phyloP scores from a whole-genome alignment of 2,329 filamentous ascomycete species.

The Aspergillus pseudoterreus region DNA sequence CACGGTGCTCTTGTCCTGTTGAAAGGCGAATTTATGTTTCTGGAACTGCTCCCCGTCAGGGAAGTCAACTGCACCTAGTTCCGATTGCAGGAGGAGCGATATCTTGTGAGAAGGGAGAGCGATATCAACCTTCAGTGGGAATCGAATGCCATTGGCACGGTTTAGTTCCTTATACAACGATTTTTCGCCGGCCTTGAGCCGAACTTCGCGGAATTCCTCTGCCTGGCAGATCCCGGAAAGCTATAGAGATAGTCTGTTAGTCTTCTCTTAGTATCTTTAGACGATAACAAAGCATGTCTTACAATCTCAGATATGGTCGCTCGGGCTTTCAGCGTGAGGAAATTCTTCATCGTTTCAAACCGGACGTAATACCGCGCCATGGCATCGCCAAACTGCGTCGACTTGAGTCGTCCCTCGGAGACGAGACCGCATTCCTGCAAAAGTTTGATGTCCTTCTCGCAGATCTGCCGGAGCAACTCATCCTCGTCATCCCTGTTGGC shows the following conservation, averaged over 20 bases:
- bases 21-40: slow-evolving; percentile 55
- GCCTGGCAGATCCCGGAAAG: slow-evolving; percentile 65
- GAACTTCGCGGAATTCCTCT: slow-evolving; percentile 67
- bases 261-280: neutral
- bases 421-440: slow-evolving; percentile 61
- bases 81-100: slow-evolving; percentile 71
- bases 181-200: slow-evolving; percentile 68
- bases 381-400: slow-evolving; percentile 69
- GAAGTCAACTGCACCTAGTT: slow-evolving; percentile 64
- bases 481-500: slow-evolving; percentile 52
- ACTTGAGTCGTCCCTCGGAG: slow-evolving; percentile 49
- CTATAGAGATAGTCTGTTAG: slow-evolving; percentile 40
- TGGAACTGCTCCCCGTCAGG: slow-evolving; percentile 56
- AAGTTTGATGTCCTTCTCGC: slow-evolving; percentile 63
- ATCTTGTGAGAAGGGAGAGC: slow-evolving; percentile 68
- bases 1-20: slow-evolving; percentile 59
- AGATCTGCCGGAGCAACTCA: slow-evolving; percentile 65
- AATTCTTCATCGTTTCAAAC: slow-evolving; percentile 72
- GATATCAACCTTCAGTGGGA: slow-evolving; percentile 66
- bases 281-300: slow-evolving; percentile 28
- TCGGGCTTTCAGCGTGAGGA: slow-evolving; percentile 60
- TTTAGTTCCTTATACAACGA: slow-evolving; percentile 69
- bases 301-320: slow-evolving; percentile 67
- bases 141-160: slow-evolving; percentile 63
- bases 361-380: slow-evolving; percentile 82